Evolutionary conservation across 2,329 filamentous ascomycete species (phyloP), one percentile per base, ranked within the genome.

Genomic region (Neonectria punicea): DNA sequence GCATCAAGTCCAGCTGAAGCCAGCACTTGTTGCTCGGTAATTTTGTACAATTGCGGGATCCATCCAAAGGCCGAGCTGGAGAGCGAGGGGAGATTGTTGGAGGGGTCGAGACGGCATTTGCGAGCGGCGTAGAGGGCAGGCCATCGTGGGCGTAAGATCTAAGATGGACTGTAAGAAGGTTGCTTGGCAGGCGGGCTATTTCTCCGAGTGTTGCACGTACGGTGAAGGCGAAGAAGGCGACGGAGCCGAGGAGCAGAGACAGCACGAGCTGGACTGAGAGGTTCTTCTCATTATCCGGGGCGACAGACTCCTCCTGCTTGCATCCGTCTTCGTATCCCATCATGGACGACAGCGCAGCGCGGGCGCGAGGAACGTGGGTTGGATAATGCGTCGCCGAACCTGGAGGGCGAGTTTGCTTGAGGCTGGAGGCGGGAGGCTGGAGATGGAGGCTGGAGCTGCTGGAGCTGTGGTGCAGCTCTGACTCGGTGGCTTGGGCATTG

Each of bases 1-100:
- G 96, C 96, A 82, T 99, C 96, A 54, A 99, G 86, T 0, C 96
- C 96, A 18, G 95, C 95, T 20, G 94, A 95, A 16, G 92, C 90
- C 58, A 99, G 85, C 4, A 99, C 89, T 79, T 98, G 92, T 75
- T 97, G 90, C 70, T 98, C 94, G 1, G 90, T 93, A 66, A 99
- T 92, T 70, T 82, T 88, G 82, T 94, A 96, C 44, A 99, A 82
- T 3, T 90, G 89, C 2, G 94, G 90, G 51, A 99, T 96, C 96
- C 96, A 99, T 74, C 95, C 95, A 71, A 98, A 92, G 75, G 97
- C 90, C 50, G 88, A 92, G 76, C 94, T 89, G 18, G 95, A 93
- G 10, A 99, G 87, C 36, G 91, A 86, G 7, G 96, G 97, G 20
- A 98, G 84, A 32, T 85, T 80, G 66, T 84, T 80, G 32, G 80